phyloP scores from a whole-genome alignment of 805 yeast genomes.

The Cyberlindnera nakhonratchasimensis region DNA sequence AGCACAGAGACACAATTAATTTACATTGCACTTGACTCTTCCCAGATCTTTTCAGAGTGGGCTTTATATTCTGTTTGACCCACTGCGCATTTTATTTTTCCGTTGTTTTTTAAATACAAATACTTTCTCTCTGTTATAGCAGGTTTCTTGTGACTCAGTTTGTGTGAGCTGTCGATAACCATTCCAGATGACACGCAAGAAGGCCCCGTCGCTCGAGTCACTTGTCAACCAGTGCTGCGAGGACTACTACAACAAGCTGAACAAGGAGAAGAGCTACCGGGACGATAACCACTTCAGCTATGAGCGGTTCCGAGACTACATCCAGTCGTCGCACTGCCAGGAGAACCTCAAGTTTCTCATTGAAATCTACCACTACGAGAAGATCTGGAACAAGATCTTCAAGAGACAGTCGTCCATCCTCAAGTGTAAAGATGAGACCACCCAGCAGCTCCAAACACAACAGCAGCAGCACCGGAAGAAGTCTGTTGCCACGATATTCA shows the following conservation, averaged over 20 bases:
- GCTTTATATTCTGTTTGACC: too few species aligned
- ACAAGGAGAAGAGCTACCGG: slow-evolving; percentile 1
- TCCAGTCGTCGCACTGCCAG: slow-evolving; percentile 39
- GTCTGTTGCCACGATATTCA: slow-evolving; percentile 23
- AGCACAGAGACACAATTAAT: too few species aligned
- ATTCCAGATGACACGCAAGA: not conserved
- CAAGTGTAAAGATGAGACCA: slow-evolving; percentile 28
- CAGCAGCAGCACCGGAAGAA: slow-evolving; percentile 17
- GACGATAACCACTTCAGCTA: slow-evolving; percentile 11
- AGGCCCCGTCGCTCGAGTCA: slow-evolving; percentile 26
- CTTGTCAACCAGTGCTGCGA: slow-evolving; percentile 31
- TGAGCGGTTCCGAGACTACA: slow-evolving; percentile 33
- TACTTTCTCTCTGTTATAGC: too few species aligned
- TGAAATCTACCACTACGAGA: slow-evolving; percentile 44
- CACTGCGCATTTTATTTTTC: too few species aligned
- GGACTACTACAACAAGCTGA: slow-evolving; percentile 17
- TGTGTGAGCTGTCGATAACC: not conserved
- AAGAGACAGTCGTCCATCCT: slow-evolving; percentile 31
- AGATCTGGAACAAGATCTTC: slow-evolving; percentile 36
- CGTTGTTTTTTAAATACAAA: too few species aligned
- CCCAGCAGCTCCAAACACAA: slow-evolving; percentile 14
- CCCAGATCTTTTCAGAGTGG: too few species aligned
- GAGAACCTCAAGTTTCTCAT: slow-evolving; percentile 45
- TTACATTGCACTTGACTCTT: too few species aligned
- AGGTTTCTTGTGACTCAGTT: not conserved